phyloP scores from a whole-genome alignment of 2,329 filamentous ascomycete genomes.

The Pleoardoris graminearum region DNA sequence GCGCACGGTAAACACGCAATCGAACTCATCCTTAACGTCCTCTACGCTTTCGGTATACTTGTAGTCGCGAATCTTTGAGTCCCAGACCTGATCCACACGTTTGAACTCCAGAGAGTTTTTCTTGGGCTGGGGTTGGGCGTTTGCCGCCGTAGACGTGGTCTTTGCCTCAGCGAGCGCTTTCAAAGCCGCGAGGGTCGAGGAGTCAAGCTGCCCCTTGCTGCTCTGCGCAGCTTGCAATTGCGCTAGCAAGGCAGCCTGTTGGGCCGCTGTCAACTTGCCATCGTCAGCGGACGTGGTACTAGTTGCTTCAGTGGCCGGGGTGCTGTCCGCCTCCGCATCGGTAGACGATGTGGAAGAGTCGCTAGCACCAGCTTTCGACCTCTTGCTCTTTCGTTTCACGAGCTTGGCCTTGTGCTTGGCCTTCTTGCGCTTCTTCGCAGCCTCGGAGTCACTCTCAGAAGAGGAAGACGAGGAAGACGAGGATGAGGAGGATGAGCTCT shows the following conservation, averaged over 20 bases:
- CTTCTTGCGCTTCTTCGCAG: constrained; percentile 28
- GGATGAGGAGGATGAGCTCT: constrained; percentile 20
- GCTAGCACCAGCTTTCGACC: constrained; percentile 7
- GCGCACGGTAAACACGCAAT: constrained; percentile 78
- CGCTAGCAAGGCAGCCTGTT: constrained; percentile 14
- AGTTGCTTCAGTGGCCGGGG: constrained; percentile 2
- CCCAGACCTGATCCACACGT: constrained; percentile 66
- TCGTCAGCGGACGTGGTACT: neutral
- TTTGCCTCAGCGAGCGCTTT: constrained; percentile 11
- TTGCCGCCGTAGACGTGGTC: constrained; percentile 11
- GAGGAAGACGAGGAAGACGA: constrained; percentile 16
- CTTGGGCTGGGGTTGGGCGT: constrained; percentile 24
- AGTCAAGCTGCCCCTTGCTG: neutral
- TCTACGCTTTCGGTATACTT: constrained; percentile 69
- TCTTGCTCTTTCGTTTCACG: constrained; percentile 18
- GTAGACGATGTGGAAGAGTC: constrained; percentile 11
- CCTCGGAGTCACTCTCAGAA: constrained; percentile 24
- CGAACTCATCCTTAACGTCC: constrained; percentile 69
- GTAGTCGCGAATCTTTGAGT: constrained; percentile 55
- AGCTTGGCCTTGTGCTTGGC: constrained; percentile 22
- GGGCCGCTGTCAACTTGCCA: constrained; percentile 16
- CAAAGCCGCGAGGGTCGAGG: neutral
- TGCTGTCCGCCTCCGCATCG: constrained; percentile 13
- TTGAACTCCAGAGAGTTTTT: constrained; percentile 63
- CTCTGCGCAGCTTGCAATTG: constrained; percentile 16